Conservation (phyloP, 305 asterid genomes). For the Solanum hybrid region DNA sequence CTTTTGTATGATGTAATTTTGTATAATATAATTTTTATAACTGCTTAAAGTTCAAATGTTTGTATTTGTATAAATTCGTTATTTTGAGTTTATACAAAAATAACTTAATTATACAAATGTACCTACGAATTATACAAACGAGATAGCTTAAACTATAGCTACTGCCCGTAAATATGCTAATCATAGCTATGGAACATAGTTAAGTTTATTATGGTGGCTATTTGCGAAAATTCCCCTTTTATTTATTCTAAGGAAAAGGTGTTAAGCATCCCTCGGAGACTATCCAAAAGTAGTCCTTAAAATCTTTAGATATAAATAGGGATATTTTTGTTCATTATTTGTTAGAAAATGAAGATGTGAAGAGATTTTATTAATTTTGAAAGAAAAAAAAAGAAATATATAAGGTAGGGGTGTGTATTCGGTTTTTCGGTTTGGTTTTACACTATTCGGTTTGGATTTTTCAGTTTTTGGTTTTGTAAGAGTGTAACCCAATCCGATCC, state of each 20-base stretch:
- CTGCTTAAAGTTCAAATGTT: neutral
- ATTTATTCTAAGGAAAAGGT: no score
- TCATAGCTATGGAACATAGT: neutral
- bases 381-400: no score
- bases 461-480: no score
- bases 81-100: no score
- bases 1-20: no score
- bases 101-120: no score
- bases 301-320: neutral
- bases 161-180: neutral
- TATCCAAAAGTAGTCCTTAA: neutral
- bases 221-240: neutral
- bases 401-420: neutral
- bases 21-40: no score
- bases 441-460: no score
- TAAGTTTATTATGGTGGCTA: neutral
- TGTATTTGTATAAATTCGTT: neutral
- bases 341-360: neutral
- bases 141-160: neutral
- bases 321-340: neutral
- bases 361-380: neutral
- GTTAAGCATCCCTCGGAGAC: neutral
- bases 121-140: neutral
- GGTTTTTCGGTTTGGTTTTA: no score
- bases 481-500: no score